phyloP scores from a whole-genome alignment of 306 rosid species.

The Rosa rugosa region DNA sequence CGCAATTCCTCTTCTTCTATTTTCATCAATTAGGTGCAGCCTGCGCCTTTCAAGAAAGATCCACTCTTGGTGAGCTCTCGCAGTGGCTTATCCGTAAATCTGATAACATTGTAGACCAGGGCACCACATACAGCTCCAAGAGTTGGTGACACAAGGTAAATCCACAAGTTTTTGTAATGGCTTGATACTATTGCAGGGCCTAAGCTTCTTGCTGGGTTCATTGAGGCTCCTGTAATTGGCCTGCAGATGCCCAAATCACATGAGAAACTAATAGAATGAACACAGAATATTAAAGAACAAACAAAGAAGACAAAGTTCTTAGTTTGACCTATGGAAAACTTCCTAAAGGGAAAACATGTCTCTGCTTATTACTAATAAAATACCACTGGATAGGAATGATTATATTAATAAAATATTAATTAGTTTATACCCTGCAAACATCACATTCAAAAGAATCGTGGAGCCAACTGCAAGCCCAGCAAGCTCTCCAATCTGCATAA shows the following conservation, averaged over 20 bases:
- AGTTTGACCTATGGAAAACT: slow-evolving; percentile 2
- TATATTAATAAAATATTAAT: background rate
- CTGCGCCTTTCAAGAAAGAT: slow-evolving; percentile 45
- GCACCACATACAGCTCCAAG: slow-evolving; percentile 67
- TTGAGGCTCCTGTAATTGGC: slow-evolving; percentile 80
- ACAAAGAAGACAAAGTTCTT: background rate
- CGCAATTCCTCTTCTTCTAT: slow-evolving; percentile 28
- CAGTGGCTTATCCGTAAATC: slow-evolving; percentile 63
- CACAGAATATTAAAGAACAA: background rate
- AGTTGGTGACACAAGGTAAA: slow-evolving; percentile 49
- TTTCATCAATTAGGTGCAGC: slow-evolving; percentile 10
- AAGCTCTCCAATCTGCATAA: slow-evolving; percentile 72
- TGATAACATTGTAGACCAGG: slow-evolving; percentile 55
- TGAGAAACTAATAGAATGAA: background rate
- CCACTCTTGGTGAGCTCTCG: slow-evolving; percentile 59
- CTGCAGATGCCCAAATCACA: slow-evolving; percentile 29
- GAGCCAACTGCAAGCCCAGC: slow-evolving; percentile 86
- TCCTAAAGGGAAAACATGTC: background rate
- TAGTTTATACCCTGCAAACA: slow-evolving; percentile 62
- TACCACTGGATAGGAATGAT: background rate
- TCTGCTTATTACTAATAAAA: background rate
- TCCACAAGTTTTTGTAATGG: slow-evolving; percentile 58
- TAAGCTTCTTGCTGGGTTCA: slow-evolving; percentile 88
- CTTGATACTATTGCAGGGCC: slow-evolving; percentile 69
- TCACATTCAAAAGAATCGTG: slow-evolving; percentile 66